Conservation (phyloP, 148 eudicot genomes). For the Fallopia convolvulus region DNA sequence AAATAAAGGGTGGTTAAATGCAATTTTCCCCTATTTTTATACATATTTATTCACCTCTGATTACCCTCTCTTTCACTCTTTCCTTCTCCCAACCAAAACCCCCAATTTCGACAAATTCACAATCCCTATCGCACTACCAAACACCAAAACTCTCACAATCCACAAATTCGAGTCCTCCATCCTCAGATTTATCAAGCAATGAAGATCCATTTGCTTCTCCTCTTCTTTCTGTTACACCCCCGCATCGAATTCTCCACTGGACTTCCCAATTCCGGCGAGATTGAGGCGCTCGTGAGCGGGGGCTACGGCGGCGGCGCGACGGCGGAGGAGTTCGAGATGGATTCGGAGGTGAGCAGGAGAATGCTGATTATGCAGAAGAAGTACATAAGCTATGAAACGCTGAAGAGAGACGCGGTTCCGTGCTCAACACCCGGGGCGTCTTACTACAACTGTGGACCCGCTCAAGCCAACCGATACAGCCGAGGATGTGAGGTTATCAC, state of each 20-base stretch:
- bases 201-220: slow-evolving; percentile 12
- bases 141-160: not conserved
- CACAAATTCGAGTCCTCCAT: not conserved
- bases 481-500: slow-evolving; percentile 89
- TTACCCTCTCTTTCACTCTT: not conserved
- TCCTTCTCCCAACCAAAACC: not conserved
- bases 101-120: slow-evolving; percentile 3
- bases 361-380: slow-evolving; percentile 39
- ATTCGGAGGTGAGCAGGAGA: slow-evolving; percentile 54
- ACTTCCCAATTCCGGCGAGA: slow-evolving; percentile 23
- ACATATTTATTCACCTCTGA: not conserved
- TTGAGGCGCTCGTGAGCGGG: slow-evolving; percentile 24
- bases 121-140: slow-evolving; percentile 11
- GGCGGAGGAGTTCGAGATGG: slow-evolving; percentile 31
- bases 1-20: too few species aligned
- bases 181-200: not conserved
- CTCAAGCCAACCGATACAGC: slow-evolving; percentile 55
- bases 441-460: slow-evolving; percentile 63
- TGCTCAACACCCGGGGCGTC: slow-evolving; percentile 82
- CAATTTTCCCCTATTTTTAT: too few species aligned
- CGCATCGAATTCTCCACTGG: slow-evolving; percentile 42
- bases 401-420: slow-evolving; percentile 73
- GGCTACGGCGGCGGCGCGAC: slow-evolving; percentile 1
- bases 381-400: slow-evolving; percentile 80
- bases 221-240: slow-evolving; percentile 33